These are phyloP conservation scores for Neophaeococcomyces aloes DNA, from an alignment of 2,329 filamentous ascomycete genomes.

Conservation along the genomic window DNA sequence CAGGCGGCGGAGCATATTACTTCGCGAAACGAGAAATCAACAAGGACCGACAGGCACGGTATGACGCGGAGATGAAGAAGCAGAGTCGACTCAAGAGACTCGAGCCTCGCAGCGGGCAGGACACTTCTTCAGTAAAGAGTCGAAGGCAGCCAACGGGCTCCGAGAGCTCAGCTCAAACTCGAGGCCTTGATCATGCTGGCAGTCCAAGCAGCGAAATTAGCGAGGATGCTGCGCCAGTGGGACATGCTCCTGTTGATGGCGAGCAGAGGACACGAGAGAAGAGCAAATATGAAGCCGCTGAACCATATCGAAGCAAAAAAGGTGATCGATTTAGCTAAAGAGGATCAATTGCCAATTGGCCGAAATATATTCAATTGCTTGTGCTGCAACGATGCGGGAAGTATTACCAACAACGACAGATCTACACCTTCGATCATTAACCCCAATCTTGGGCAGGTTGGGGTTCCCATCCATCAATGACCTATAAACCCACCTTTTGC, in stretches of 20 bases:
- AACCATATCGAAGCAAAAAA: conserved; percentile 66
- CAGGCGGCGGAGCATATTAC: conserved; percentile 85
- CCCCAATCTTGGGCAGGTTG: too few species aligned
- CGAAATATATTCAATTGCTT: too few species aligned
- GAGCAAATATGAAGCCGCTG: conserved; percentile 77
- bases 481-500: too few species aligned
- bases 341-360: too few species aligned
- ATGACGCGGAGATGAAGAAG: conserved; percentile 59
- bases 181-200: conserved; percentile 43
- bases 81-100: conserved; percentile 29
- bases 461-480: too few species aligned
- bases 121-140: conserved; percentile 14
- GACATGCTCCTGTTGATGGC: conserved; percentile 66
- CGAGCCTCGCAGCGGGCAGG: conserved; percentile 21
- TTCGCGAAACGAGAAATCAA: conserved; percentile 95
- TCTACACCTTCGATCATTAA: too few species aligned
- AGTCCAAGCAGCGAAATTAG: conserved; percentile 64
- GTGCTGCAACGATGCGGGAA: too few species aligned
- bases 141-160: conserved; percentile 17
- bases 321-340: conserved; percentile 69
- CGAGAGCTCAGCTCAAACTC: conserved; percentile 20
- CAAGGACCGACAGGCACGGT: conserved; percentile 65
- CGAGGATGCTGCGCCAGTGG: conserved; percentile 72
- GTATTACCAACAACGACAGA: too few species aligned
- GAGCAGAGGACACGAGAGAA: conserved; percentile 59